These are phyloP conservation scores for Fraxinus greggii DNA, from an alignment of 305 asterid species.

Conservation along the genomic window DNA sequence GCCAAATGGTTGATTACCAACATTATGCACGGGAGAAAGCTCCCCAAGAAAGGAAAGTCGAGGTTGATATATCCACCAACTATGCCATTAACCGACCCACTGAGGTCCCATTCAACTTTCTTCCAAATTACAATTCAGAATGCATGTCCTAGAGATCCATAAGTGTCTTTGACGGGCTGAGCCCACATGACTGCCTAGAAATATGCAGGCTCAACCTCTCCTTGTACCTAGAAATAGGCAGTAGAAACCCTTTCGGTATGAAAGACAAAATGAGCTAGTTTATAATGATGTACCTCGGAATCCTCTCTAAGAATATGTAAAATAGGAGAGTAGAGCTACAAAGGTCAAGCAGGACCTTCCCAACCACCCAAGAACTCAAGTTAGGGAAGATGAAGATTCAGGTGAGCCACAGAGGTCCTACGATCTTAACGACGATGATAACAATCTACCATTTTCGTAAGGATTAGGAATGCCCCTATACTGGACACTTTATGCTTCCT, in stretches of 20 bases:
- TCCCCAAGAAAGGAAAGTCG: background rate
- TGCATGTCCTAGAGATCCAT: background rate
- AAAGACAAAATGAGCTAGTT: background rate
- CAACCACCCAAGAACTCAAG: background rate
- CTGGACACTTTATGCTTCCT: background rate
- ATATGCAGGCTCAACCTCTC: background rate
- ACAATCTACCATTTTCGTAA: background rate
- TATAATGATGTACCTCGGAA: background rate
- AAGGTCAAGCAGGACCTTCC: background rate
- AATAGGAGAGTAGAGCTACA: background rate
- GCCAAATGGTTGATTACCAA: background rate
- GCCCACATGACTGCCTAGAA: background rate
- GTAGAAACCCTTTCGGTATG: background rate
- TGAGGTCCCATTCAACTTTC: background rate
- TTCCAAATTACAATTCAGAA: background rate
- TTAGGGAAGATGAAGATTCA: background rate
- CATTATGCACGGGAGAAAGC: background rate
- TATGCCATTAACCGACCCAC: background rate
- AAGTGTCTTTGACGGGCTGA: background rate
- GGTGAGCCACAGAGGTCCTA: background rate
- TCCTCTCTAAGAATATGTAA: background rate
- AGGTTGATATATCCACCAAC: background rate
- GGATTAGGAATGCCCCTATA: background rate
- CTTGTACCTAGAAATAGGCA: background rate
- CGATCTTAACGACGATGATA: background rate